These are phyloP conservation scores for Fusarium azukiicola DNA, from an alignment of 2,329 filamentous ascomycete species.

Conservation along the genomic window DNA sequence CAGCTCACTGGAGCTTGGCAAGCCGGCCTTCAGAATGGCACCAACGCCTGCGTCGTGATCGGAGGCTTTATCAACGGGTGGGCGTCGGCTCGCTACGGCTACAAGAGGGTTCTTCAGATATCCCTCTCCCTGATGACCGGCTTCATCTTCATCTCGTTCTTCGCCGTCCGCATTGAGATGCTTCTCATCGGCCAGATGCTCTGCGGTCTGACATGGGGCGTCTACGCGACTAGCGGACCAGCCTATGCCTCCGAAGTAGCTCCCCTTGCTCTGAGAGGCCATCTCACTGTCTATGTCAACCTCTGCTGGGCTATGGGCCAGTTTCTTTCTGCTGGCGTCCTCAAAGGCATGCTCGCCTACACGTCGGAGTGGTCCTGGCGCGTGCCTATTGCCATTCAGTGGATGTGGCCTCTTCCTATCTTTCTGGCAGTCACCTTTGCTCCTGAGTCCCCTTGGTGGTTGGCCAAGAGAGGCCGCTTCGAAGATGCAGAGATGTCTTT, in stretches of 20 bases:
- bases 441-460: conserved; percentile 62
- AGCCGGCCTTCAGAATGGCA: conserved; percentile 37
- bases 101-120: conserved; percentile 74
- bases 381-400: conserved; percentile 63
- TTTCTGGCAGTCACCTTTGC: conserved; percentile 54
- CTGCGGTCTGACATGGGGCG: conserved; percentile 67
- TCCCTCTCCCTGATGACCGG: no score
- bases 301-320: conserved; percentile 68
- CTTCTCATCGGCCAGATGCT: conserved; percentile 70
- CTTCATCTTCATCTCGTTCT: conserved; percentile 59
- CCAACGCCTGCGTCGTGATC: conserved; percentile 44
- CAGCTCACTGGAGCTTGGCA: conserved; percentile 49
- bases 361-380: conserved; percentile 61
- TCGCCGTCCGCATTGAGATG: conserved; percentile 60
- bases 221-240: conserved; percentile 67
- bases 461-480: conserved; percentile 53
- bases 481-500: conserved; percentile 55
- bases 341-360: conserved; percentile 56
- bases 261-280: conserved; percentile 62
- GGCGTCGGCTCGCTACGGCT: conserved; percentile 47
- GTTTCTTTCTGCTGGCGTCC: conserved; percentile 62
- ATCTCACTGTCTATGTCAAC: conserved; percentile 67
- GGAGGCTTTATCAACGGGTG: conserved; percentile 50
- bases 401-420: conserved; percentile 59
- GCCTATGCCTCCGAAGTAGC: conserved; percentile 70